Evolutionary conservation across 441 rosid species (phyloP).

Genomic region (Eutrema salsugineum): DNA sequence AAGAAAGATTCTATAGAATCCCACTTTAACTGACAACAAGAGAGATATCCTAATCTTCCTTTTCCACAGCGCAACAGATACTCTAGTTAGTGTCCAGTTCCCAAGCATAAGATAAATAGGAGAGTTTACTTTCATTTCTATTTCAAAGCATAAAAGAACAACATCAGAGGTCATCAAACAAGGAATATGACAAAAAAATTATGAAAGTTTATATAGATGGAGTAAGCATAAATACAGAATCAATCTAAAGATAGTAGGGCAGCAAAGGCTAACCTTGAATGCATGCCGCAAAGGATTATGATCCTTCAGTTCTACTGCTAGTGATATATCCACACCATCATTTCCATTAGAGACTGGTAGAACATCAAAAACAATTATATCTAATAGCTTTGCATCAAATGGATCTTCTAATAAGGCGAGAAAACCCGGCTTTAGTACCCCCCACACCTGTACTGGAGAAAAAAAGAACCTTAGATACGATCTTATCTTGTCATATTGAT

Average conservation of each 20-base stretch:
- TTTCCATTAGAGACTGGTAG: conserved; percentile 87
- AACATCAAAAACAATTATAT: conserved; percentile 93
- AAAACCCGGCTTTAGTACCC: conserved; percentile 96
- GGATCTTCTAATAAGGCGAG: conserved; percentile 92
- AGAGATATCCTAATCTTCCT: conserved; percentile 2
- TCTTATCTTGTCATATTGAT: neutral
- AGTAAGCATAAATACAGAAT: neutral
- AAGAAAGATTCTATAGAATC: neutral
- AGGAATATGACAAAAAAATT: neutral
- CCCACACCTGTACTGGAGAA: conserved; percentile 94
- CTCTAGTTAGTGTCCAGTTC: neutral
- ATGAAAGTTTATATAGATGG: neutral
- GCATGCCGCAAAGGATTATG: conserved; percentile 93
- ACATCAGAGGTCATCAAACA: neutral
- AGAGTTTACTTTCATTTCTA: neutral
- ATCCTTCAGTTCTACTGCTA: conserved; percentile 89
- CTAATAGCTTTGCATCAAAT: conserved; percentile 76
- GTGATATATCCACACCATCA: conserved; percentile 70
- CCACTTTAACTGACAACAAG: neutral
- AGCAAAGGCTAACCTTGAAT: conserved; percentile 58
- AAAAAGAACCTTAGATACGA: conserved; percentile 27
- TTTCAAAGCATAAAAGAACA: neutral
- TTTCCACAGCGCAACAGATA: neutral
- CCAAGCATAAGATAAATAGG: neutral
- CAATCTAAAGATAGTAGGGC: neutral